Conservation (phyloP, 78 protist species). For the Guillardia theta region DNA sequence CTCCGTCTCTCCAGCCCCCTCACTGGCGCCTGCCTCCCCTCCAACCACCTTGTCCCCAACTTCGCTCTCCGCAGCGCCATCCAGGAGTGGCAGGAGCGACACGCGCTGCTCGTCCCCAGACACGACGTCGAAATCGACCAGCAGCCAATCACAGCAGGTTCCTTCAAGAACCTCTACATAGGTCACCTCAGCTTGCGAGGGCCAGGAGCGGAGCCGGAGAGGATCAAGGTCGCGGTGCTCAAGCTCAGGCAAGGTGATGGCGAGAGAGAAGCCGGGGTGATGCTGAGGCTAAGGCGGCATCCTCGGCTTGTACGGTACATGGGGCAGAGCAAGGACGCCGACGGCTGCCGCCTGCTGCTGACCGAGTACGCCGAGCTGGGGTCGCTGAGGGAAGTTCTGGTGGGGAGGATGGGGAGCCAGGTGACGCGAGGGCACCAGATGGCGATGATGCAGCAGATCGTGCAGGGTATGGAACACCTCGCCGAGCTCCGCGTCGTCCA, state of each 20-base stretch:
- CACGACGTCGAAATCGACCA: too few relatives aligned
- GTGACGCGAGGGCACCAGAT: neutral
- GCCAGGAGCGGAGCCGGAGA: neutral
- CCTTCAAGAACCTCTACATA: too few relatives aligned
- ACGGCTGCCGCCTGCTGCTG: neutral
- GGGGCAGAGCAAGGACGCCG: constrained; percentile 6
- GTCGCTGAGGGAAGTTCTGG: constrained; percentile 6
- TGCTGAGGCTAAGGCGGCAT: neutral
- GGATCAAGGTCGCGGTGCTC: neutral
- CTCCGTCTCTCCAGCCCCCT: constrained; percentile 43
- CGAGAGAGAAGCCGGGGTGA: neutral
- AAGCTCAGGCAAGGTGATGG: neutral
- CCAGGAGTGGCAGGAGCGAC: neutral
- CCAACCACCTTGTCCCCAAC: neutral
- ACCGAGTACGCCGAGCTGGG: neutral
- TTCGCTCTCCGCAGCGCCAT: constrained; percentile 17
- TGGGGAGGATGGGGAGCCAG: too few relatives aligned
- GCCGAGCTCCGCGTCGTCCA: neutral
- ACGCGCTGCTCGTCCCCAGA: too few relatives aligned
- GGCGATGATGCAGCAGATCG: constrained; percentile 24
- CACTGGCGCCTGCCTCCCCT: constrained; percentile 14
- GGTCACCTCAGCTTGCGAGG: too few relatives aligned
- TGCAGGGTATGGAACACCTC: constrained; percentile 30
- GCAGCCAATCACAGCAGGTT: too few relatives aligned
- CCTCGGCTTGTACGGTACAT: neutral